Base-by-base conservation (phyloP, 306 rosid genomes). In the Pterocarpus macrocarpus region DNA sequence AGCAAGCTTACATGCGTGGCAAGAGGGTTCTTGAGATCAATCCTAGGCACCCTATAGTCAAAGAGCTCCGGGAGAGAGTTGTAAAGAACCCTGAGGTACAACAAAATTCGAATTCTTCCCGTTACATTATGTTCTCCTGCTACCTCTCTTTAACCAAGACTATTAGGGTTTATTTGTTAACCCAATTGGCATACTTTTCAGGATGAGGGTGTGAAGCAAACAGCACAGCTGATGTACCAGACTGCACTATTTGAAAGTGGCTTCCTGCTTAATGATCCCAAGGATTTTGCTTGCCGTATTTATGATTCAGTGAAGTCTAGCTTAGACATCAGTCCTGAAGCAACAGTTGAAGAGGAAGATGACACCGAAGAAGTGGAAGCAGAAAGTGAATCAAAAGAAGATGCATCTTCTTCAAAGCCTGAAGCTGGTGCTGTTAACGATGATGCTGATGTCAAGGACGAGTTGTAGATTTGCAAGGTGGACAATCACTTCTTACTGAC, bases 11-110 rank as follows among this genome's bases (percentile, higher is more conserved):
- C 78, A 96, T 96, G 99, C 94, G 97, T 1, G 99, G 99, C 39
- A 96, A 96, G 88, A 90, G 99, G 95, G 94, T 96, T 39, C 99
- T 96, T 32, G 99, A 96, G 92, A 90, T 96, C 89, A 96, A 96
- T 83, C 99, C 99, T 38, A 89, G 98, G 76, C 99, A 96, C 91
- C 99, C 99, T 5, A 92, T 96, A 52, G 80, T 96, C 92, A 96
- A 92, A 94, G 98, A 91, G 69, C 99, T 96, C 74, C 91, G 94
- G 38, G 99, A 96, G 87, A 89, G 94, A 86, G 91, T 94, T 4
- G 94, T 94, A 0, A 89, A 84, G 83, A 80, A 96, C 84, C 89
- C 98, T 1, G 99, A 96, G 99, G 99, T 92, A 89, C 43, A 36
- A 41, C 53, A 38, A 57, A 14, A 65, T 50, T n/a, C n/a, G 76